Conservation (phyloP, 441 rosid species). For the Theobroma grandiflorum region DNA sequence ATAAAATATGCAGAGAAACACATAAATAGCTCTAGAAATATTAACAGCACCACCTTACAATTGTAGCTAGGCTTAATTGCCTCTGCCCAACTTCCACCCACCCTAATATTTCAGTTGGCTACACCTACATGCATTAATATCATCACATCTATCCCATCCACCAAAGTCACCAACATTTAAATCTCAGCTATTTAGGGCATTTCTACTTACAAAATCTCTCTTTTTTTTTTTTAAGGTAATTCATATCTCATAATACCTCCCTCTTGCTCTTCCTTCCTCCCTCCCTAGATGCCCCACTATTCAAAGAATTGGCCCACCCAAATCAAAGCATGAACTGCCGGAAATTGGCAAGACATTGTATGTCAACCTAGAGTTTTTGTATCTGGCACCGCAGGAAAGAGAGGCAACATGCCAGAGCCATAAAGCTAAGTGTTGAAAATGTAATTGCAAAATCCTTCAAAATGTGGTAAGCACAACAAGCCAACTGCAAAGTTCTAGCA, state of each 20-base stretch:
- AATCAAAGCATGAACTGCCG: constrained; percentile 26
- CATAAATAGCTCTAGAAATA: constrained; percentile 27
- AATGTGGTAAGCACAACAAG: background rate
- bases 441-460: background rate
- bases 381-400: background rate
- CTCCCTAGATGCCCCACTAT: background rate
- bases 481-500: constrained; percentile 4
- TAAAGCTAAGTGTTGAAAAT: background rate
- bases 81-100: constrained; percentile 55
- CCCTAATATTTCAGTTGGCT: constrained; percentile 42
- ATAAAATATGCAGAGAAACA: background rate
- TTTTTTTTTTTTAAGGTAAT: constrained; percentile 17
- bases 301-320: constrained; percentile 27
- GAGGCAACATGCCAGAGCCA: background rate
- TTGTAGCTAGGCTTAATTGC: constrained; percentile 46
- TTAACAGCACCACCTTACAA: constrained; percentile 27
- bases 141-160: constrained; percentile 47
- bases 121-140: constrained; percentile 57
- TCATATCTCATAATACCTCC: constrained; percentile 1
- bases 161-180: constrained; percentile 34
- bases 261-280: background rate
- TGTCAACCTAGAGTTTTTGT: background rate
- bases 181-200: constrained; percentile 34
- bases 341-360: constrained; percentile 18
- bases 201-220: constrained; percentile 23